Evolutionary conservation across 768 basidiomycete genomes (phyloP).

Genomic region (Mycena epipterygia): DNA sequence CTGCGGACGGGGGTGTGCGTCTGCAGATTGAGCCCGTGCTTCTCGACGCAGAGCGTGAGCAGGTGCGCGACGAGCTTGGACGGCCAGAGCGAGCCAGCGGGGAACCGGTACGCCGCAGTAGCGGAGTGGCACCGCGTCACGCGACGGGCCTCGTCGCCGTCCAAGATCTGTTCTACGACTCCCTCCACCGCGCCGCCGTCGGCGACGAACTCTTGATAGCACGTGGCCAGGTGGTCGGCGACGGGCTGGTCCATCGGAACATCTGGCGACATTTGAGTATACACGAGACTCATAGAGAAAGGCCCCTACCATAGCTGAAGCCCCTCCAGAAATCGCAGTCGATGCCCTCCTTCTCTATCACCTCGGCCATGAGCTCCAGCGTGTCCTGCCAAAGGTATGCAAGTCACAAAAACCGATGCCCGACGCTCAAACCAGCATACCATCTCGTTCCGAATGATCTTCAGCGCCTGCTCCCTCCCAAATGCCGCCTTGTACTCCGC

Average conservation of each 20-base stretch:
- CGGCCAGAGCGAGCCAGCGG: conserved; percentile 38
- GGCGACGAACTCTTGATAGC: conserved; percentile 39
- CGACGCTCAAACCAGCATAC: conserved; percentile 6
- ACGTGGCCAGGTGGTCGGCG: conserved; percentile 38
- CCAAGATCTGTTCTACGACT: conserved; percentile 41
- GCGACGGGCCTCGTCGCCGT: conserved; percentile 39
- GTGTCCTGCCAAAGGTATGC: conserved; percentile 26
- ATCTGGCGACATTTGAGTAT: conserved; percentile 1
- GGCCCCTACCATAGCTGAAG: conserved; percentile 35
- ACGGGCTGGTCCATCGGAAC: conserved; percentile 37
- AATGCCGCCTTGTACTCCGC: conserved; percentile 34
- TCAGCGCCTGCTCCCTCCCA: conserved; percentile 43
- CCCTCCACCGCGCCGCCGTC: conserved; percentile 47
- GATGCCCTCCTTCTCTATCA: conserved; percentile 39
- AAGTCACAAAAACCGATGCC: neutral
- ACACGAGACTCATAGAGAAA: neutral
- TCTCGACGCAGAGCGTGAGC: conserved; percentile 37
- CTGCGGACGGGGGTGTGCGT: conserved; percentile 40
- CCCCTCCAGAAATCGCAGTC: conserved; percentile 47
- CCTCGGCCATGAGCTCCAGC: conserved; percentile 35
- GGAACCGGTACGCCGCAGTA: conserved; percentile 29
- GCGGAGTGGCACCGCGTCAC: conserved; percentile 24
- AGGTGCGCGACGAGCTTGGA: conserved; percentile 40
- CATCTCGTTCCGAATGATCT: conserved; percentile 41
- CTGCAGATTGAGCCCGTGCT: conserved; percentile 46